Conservation (phyloP, 176 grass and related monocot species). For the bread wheat (Triticum aestivum) region IWGSC_CS_RefSeq_v2.1 NC_057801.1:383644036-383644535, state of each 20-base stretch:
- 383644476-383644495: constrained; percentile 69
- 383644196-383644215: constrained; percentile 16
- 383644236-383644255: constrained; percentile 25
- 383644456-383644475: constrained; percentile 82
- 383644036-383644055: constrained; percentile 90
- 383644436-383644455: constrained; percentile 81
- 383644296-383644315: constrained; percentile 62
- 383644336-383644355: constrained; percentile 42
- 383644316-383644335: constrained; percentile 65
- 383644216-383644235: constrained; percentile 21
- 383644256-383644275: constrained; percentile 41
- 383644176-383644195: constrained; percentile 21
- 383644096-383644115: constrained; percentile 77
- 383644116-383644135: constrained; percentile 58
- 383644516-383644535: constrained; percentile 1
- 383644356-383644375: constrained; percentile 23
- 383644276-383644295: constrained; percentile 84
- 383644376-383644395: constrained; percentile 12
- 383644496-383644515: constrained; percentile 70
- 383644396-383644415: background rate
- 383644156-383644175: constrained; percentile 61
- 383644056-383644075: constrained; percentile 50
- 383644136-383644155: constrained; percentile 34
- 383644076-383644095: constrained; percentile 69
- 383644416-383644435: constrained; percentile 26